phyloP scores from a whole-genome alignment of 2,329 filamentous ascomycete species.

The Apiospora phragmitis region DNA sequence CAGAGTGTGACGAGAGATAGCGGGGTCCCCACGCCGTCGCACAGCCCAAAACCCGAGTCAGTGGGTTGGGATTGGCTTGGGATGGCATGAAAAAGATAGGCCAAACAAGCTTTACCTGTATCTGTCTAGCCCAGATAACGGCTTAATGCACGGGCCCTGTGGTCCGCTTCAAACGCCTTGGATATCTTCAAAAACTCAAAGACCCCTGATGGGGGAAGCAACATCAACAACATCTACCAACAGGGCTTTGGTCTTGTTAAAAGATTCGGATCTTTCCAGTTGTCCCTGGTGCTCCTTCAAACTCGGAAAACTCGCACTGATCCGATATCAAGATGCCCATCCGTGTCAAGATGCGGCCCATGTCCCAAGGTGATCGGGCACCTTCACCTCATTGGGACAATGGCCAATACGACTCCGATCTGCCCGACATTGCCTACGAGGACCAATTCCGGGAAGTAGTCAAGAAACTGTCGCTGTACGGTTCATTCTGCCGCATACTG shows the following conservation, averaged over 20 bases:
- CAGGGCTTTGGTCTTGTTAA: not conserved
- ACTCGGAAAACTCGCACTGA: not conserved
- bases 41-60: not conserved
- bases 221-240: not conserved
- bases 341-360: conserved; percentile 41
- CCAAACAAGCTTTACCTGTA: not conserved
- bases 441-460: conserved; percentile 66
- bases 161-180: not conserved
- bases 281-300: not conserved
- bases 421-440: conserved; percentile 58
- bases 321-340: conserved; percentile 33
- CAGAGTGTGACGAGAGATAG: not conserved
- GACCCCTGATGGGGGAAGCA: not conserved
- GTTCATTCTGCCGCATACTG: not conserved
- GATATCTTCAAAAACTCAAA: not conserved
- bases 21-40: not conserved
- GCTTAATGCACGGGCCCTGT: not conserved
- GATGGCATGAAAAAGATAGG: not conserved
- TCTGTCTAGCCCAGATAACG: not conserved
- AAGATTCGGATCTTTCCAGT: not conserved
- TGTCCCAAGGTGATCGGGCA: conserved; percentile 32
- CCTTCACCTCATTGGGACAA: conserved; percentile 35
- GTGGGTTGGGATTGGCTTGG: not conserved
- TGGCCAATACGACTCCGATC: conserved; percentile 28
- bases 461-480: conserved; percentile 65